Evolutionary conservation across 805 yeast species (phyloP), one percentile per base, ranked within the genome.

Genomic region (Cyberlindnera amylophila): DNA sequence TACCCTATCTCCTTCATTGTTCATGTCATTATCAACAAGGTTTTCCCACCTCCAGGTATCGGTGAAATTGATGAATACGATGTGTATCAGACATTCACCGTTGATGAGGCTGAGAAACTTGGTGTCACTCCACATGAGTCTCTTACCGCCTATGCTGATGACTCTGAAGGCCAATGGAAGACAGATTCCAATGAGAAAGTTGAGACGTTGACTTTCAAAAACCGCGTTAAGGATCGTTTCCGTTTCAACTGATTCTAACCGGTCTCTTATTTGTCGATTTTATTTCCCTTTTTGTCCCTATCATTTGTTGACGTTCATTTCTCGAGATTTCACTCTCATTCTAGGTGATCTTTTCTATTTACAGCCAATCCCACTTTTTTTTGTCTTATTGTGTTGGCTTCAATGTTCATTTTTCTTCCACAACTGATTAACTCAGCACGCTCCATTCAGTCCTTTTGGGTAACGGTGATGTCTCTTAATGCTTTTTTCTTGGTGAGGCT

Each of bases 21-120:
- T 23, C 58, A 59, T 44, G 46, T 43, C 24, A 33, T 47, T n/a
- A 14, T 58, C n/a, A 57, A 50, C 40, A 38, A 34, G 31, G 9
- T 61, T 8, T 62, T 43, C 39, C 68, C 69, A 30, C 58, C 61
- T 5, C 52, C 46, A 30, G 59, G 57, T 3, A 17, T 53, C 21
- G 70, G 59, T 41, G 52, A 50, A 24, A 45, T 44, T 21, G 72
- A 67, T 44, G 55, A 56, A 16, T 66, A 61, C 39, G 62, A 61
- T 41, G 52, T 64, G 2, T 67, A 49, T 44, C 58, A 61, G 36
- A 58, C 68, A 1, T 67, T 63, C 40, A 65, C 69, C 6, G 50
- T 34, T 23, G 54, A 55, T 2, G 71, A 66, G 50, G 64, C 69
- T 26, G 48, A 40, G 10, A 51, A 55, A 31, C 38, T 62, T 32